Evolutionary conservation across 1,284 basidiomycete genomes (phyloP).

Genomic region (Malassezia furfur): DNA sequence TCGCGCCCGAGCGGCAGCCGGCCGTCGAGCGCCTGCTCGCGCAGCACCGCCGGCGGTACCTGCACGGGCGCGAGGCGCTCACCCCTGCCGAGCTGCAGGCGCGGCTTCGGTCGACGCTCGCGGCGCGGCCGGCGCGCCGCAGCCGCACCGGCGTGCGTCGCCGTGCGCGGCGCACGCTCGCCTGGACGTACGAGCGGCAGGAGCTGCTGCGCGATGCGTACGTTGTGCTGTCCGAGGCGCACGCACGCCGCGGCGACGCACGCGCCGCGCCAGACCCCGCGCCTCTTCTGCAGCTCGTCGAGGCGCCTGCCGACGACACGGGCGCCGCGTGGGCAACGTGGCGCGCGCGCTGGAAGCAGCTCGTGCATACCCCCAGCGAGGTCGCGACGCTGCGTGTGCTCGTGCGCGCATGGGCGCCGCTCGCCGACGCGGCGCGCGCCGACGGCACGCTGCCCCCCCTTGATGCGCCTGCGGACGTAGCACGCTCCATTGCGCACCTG

Average conservation of each 20-base stretch:
- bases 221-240: conserved; percentile 70
- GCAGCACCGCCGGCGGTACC: conserved; percentile 7
- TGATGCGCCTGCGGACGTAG: conserved; percentile 62
- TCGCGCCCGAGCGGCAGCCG: conserved; percentile 11
- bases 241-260: conserved; percentile 49
- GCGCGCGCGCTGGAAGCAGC: conserved; percentile 53
- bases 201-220: conserved; percentile 74
- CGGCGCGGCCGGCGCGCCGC: not conserved
- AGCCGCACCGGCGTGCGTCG: not conserved
- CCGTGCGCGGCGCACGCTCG: not conserved
- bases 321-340: conserved; percentile 53
- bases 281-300: conserved; percentile 68
- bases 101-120: conserved; percentile 3
- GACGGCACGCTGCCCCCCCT: conserved; percentile 64
- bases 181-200: conserved; percentile 45
- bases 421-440: conserved; percentile 65
- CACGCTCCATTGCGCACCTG: conserved; percentile 56
- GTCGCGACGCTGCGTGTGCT: conserved; percentile 67
- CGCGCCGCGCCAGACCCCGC: conserved; percentile 56
- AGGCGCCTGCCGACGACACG: conserved; percentile 47
- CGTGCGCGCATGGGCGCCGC: conserved; percentile 67
- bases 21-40: conserved; percentile 9
- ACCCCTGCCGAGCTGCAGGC: conserved; percentile 59
- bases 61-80: conserved; percentile 14
- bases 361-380: conserved; percentile 59